Evolutionary conservation across 495 filamentous ascomycete genomes (phyloP).

Genomic region (Penicillium bialowiezense): DNA sequence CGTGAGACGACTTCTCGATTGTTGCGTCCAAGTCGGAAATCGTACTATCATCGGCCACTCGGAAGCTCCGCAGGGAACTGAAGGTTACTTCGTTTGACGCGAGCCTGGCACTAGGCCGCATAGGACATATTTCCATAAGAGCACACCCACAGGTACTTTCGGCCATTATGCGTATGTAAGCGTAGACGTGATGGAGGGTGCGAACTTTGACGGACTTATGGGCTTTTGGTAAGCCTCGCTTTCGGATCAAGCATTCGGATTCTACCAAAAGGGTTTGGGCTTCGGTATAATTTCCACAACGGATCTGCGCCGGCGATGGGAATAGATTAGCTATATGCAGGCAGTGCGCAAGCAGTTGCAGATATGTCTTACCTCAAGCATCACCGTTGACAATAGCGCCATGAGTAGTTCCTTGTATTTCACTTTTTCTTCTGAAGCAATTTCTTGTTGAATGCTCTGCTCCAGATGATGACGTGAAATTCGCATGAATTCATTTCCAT

Average conservation of each 20-base stretch:
- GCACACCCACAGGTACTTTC: slow-evolving; percentile 17
- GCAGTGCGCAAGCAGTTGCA: too few species aligned
- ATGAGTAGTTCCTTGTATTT: slow-evolving; percentile 19
- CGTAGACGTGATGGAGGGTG: slow-evolving; percentile 14
- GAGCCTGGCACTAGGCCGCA: slow-evolving; percentile 8
- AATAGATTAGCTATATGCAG: too few species aligned
- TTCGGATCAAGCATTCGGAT: slow-evolving; percentile 11
- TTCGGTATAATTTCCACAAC: not conserved
- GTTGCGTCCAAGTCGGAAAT: not conserved
- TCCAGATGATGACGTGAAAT: slow-evolving; percentile 8
- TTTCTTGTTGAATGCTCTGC: slow-evolving; percentile 5
- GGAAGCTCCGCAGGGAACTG: slow-evolving; percentile 10
- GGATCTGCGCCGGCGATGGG: slow-evolving; percentile 6
- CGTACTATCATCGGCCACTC: not conserved
- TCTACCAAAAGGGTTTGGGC: slow-evolving; percentile 11
- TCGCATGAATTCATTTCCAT: not conserved
- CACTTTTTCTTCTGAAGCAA: not conserved
- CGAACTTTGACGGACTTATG: slow-evolving; percentile 13
- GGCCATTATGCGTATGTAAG: slow-evolving; percentile 14
- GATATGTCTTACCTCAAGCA: slow-evolving; percentile 10
- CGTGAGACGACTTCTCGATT: slow-evolving; percentile 1
- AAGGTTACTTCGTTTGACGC: not conserved
- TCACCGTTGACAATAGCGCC: slow-evolving; percentile 7
- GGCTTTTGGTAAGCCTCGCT: slow-evolving; percentile 7
- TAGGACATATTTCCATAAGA: slow-evolving; percentile 8